Conservation (phyloP, 805 yeast species). For the Ogataea glucozyma region DNA sequence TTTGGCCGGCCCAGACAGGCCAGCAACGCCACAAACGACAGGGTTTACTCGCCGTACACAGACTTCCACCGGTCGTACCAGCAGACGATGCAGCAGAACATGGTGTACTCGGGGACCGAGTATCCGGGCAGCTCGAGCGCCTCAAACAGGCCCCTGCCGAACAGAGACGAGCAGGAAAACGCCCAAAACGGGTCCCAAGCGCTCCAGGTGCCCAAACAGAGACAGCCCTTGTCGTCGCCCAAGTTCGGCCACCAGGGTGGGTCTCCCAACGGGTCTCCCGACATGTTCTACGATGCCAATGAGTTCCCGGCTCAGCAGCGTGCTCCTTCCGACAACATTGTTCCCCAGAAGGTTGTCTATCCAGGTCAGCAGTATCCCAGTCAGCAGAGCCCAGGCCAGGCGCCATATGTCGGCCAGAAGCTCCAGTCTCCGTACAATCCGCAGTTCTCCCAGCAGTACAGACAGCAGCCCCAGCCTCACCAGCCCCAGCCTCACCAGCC, state of each 20-base stretch:
- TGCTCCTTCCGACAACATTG: slow-evolving; percentile 31
- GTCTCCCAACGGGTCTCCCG: slow-evolving; percentile 7
- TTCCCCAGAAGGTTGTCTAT: slow-evolving; percentile 20
- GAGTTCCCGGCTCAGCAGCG: slow-evolving; percentile 17
- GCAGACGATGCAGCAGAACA: slow-evolving; percentile 27
- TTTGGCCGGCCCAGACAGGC: slow-evolving; percentile 3
- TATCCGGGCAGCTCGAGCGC: too few relatives aligned
- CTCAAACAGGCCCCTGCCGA: slow-evolving; percentile 7
- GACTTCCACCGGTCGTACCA: slow-evolving; percentile 35
- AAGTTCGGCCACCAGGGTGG: slow-evolving; percentile 3
- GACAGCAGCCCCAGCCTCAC: background rate
- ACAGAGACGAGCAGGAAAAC: slow-evolving; percentile 2
- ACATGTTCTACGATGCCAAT: slow-evolving; percentile 10
- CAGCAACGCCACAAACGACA: slow-evolving; percentile 10
- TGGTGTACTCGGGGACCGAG: slow-evolving; percentile 4
- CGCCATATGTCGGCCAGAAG: slow-evolving; percentile 8
- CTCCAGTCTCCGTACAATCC: slow-evolving; percentile 21
- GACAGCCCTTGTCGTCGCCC: slow-evolving; percentile 14
- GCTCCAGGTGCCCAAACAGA: slow-evolving; percentile 22
- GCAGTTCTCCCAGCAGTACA: slow-evolving; percentile 4
- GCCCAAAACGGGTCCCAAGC: background rate
- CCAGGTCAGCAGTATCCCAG: slow-evolving; percentile 12
- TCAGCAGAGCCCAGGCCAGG: slow-evolving; percentile 9
- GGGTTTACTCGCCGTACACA: slow-evolving; percentile 38
- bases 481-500: background rate